These are phyloP conservation scores for Cystobasidiaceae sp. DNA, from an alignment of 1,284 basidiomycete genomes.

Conservation along the genomic window DNA sequence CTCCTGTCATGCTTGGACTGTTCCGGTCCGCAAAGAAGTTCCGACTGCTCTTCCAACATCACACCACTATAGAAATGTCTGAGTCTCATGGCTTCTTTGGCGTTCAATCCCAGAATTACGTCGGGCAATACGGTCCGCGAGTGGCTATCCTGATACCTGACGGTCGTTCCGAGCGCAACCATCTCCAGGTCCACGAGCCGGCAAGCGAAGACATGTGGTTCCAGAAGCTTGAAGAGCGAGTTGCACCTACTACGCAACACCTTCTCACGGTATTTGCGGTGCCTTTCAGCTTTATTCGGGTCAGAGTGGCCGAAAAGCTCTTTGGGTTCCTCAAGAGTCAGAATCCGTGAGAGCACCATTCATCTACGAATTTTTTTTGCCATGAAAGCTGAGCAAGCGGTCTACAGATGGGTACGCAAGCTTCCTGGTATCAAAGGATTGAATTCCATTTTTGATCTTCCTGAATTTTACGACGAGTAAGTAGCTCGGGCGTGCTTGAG, in stretches of 20 bases:
- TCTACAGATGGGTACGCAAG: constrained; percentile 16
- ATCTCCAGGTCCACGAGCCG: constrained; percentile 12
- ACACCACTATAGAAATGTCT: constrained; percentile 25
- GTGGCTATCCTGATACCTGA: constrained; percentile 20
- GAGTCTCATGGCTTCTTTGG: constrained; percentile 28
- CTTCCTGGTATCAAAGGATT: constrained; percentile 27
- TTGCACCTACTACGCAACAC: constrained; percentile 30
- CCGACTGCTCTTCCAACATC: constrained; percentile 31
- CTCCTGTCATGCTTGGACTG: constrained; percentile 32
- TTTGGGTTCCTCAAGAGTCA: constrained; percentile 23
- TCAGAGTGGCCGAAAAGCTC: constrained; percentile 25
- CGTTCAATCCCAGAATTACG: constrained; percentile 19
- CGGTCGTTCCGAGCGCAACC: constrained; percentile 25
- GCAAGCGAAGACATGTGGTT: constrained; percentile 24
- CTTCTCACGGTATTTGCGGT: constrained; percentile 31
- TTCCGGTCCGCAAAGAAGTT: constrained; percentile 29
- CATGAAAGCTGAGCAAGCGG: background rate
- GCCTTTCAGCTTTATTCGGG: constrained; percentile 33
- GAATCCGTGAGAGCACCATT: constrained; percentile 5
- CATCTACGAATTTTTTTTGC: background rate
- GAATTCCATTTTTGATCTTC: constrained; percentile 31
- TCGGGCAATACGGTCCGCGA: constrained; percentile 28
- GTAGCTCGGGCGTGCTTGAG: background rate
- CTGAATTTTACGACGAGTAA: constrained; percentile 32
- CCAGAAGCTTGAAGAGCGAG: background rate